phyloP scores from a whole-genome alignment of 2,329 filamentous ascomycete species.

The Hymenoscyphus scutula region DNA sequence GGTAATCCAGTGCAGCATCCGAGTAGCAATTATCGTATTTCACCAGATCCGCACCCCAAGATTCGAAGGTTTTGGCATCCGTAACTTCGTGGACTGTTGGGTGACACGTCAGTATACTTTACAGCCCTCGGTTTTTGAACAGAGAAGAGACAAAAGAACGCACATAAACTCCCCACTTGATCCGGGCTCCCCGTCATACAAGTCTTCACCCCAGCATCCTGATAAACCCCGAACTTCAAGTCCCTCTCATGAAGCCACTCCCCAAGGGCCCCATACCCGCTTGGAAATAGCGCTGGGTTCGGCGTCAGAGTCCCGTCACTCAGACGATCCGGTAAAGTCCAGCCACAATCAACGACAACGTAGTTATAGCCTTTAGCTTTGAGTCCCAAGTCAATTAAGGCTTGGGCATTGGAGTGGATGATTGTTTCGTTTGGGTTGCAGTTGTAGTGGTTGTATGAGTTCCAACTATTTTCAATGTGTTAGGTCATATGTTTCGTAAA shows the following conservation, averaged over 20 bases:
- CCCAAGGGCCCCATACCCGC: slow-evolving; percentile 42
- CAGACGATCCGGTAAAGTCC: slow-evolving; percentile 38
- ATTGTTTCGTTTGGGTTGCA: slow-evolving; percentile 46
- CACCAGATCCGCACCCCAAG: slow-evolving; percentile 40
- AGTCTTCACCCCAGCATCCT: slow-evolving; percentile 37
- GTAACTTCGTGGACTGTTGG: slow-evolving; percentile 22
- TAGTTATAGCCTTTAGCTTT: slow-evolving; percentile 46
- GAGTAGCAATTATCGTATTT: slow-evolving; percentile 45
- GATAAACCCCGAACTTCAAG: slow-evolving; percentile 45
- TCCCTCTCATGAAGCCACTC: slow-evolving; percentile 42
- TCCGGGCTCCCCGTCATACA: slow-evolving; percentile 32
- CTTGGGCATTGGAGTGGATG: slow-evolving; percentile 47
- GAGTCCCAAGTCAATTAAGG: slow-evolving; percentile 46
- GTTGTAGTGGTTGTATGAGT: slow-evolving; percentile 50
- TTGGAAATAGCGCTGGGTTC: slow-evolving; percentile 43
- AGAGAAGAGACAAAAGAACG: not conserved
- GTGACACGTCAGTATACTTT: not conserved
- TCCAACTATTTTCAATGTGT: slow-evolving; percentile 38
- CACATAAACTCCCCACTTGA: slow-evolving; percentile 29
- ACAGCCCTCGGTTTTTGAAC: slow-evolving; percentile 10
- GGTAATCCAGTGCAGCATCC: slow-evolving; percentile 37
- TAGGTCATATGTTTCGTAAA: too few relatives aligned
- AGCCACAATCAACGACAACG: slow-evolving; percentile 52
- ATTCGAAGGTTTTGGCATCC: slow-evolving; percentile 30
- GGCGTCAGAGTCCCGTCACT: slow-evolving; percentile 41